phyloP scores from a whole-genome alignment of 2,329 filamentous ascomycete genomes.

The Septoria petroselini region DNA sequence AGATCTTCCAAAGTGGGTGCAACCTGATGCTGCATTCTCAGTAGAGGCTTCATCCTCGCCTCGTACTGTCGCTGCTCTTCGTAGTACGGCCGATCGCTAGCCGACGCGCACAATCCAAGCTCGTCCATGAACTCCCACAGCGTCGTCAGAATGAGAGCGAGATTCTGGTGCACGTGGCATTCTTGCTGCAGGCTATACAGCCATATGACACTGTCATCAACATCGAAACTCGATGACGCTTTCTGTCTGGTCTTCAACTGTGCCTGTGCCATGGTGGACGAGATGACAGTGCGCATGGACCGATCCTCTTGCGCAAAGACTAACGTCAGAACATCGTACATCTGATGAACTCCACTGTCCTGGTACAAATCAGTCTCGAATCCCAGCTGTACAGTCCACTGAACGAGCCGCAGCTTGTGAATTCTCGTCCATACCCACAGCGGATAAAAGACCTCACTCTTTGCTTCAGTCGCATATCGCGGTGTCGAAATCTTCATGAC shows the following conservation, averaged over 20 bases:
- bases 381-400: constrained; percentile 82
- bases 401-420: constrained; percentile 85
- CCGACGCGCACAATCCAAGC: constrained; percentile 52
- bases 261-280: constrained; percentile 1
- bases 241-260: not conserved
- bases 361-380: constrained; percentile 93
- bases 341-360: constrained; percentile 74
- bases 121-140: constrained; percentile 67
- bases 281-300: not conserved
- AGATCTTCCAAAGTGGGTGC: constrained; percentile 56
- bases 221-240: not conserved
- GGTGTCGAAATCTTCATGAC: constrained; percentile 6
- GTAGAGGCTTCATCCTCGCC: constrained; percentile 81
- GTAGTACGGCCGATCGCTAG: constrained; percentile 57
- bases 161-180: constrained; percentile 7
- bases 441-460: constrained; percentile 55
- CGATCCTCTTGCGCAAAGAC: constrained; percentile 9
- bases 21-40: constrained; percentile 62
- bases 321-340: constrained; percentile 63
- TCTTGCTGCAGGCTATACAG: constrained; percentile 4
- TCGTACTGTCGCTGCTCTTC: constrained; percentile 70
- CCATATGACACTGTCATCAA: not conserved
- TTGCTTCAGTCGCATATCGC: not conserved
- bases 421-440: constrained; percentile 86
- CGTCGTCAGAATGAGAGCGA: constrained; percentile 40